These are phyloP conservation scores for Quercus phellos DNA, from an alignment of 331 rosid genomes.

Conservation along the genomic window DNA sequence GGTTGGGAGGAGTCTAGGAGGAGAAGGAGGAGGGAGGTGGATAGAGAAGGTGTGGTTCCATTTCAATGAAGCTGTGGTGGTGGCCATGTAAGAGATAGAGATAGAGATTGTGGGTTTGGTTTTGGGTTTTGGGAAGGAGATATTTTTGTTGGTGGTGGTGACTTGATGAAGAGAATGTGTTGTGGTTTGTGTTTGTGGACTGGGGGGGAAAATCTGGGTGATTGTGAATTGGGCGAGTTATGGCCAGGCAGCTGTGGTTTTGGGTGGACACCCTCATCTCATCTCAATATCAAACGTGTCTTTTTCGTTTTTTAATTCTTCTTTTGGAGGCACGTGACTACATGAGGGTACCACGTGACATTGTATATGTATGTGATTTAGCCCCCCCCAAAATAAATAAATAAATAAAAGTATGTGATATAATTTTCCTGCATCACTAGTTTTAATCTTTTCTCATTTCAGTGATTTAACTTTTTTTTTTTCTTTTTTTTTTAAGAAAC, in stretches of 20 bases:
- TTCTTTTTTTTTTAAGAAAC: background rate
- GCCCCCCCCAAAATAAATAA: too few species aligned
- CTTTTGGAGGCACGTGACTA: background rate
- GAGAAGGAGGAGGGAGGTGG: slow-evolving; percentile 13
- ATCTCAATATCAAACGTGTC: background rate
- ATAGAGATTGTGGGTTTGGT: too few species aligned
- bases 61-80: slow-evolving; percentile 47
- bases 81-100: background rate
- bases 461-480: background rate
- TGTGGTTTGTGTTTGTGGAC: background rate
- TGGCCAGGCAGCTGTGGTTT: background rate
- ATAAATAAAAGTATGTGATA: too few species aligned
- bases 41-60: slow-evolving; percentile 35
- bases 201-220: background rate
- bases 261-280: slow-evolving; percentile 12
- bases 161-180: background rate
- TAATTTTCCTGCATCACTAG: too few species aligned
- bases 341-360: background rate
- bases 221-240: background rate
- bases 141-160: background rate
- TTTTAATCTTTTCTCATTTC: too few species aligned
- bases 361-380: too few species aligned
- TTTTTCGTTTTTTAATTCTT: background rate
- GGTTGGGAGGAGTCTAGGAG: background rate
- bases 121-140: background rate